These are phyloP conservation scores for Fusarium sp. DNA, from an alignment of 2,329 filamentous ascomycete species.

Conservation along the genomic window DNA sequence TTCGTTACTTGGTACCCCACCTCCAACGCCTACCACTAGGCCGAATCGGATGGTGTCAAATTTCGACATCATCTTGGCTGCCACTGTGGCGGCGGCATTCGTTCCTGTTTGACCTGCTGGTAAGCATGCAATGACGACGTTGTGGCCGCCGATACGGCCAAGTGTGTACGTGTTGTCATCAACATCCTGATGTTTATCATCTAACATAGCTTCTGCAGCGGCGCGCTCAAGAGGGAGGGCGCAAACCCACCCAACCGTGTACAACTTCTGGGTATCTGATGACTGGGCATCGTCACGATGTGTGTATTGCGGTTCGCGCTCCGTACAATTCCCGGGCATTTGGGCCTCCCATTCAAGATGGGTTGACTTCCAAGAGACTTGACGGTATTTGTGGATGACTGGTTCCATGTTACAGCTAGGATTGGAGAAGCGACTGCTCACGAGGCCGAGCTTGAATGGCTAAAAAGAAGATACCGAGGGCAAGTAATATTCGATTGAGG, in stretches of 20 bases:
- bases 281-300: no score
- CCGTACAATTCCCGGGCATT: no score
- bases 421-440: no score
- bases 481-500: no score
- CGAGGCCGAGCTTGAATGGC: no score
- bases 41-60: constrained; percentile 53
- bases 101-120: constrained; percentile 32
- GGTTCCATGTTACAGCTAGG: no score
- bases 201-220: constrained; percentile 48
- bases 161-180: constrained; percentile 45
- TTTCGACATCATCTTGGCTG: constrained; percentile 55
- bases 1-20: constrained; percentile 23
- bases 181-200: constrained; percentile 37
- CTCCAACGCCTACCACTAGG: constrained; percentile 50
- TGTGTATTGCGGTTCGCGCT: no score
- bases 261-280: not conserved
- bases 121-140: constrained; percentile 50
- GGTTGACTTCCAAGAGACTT: no score
- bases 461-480: no score
- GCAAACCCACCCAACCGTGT: constrained; percentile 53
- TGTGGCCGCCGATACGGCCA: constrained; percentile 38
- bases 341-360: no score
- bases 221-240: constrained; percentile 49
- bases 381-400: no score
- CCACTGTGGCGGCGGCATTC: constrained; percentile 38